Base-by-base conservation (phyloP, 148 eudicot genomes). In the Vaccinium macrocarpon region DNA sequence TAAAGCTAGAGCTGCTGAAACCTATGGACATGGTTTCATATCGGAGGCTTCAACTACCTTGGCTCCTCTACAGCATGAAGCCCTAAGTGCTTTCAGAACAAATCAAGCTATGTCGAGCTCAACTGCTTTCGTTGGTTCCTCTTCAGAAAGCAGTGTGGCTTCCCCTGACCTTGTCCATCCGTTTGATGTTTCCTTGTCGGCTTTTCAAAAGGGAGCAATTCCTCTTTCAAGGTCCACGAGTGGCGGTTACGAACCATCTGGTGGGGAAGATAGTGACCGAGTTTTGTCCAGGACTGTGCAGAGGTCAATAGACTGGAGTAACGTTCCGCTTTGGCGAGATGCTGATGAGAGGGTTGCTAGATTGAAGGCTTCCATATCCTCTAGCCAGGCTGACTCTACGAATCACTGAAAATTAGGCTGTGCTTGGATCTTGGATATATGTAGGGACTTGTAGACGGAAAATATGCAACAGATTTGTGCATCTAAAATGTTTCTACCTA, bases 181-280 rank as follows among this genome's bases (percentile, higher is more conserved):
- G 2, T 90, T 97, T 29, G 87, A 93, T 16, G 89, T 88, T 46
- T 91, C 99, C 5, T 88, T 92, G 5, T 84, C 88, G 76, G 84
- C 88, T 23, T 84, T 82, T 21, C 81, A 85, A 50, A 88, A 89
- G 11, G 98, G 87, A 16, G 62, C 88, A 14, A 70, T 89, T 27
- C 92, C 93, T 2, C 79, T 92, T 57, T 93, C 99, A 1, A 92
- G 99, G 86, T 95, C 97, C 11, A 93, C 95, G 42, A 97, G 99
- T 82, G 99, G 94, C 59, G 99, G 99, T 57, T 97, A 97, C 77
- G 99, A 97, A 59, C 97, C 98, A 18, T 97, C 99, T 18, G 99
- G 99, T 51, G 99, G 99, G 38, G 99, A 97, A 88, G 99, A 97
- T 75, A 97, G 99, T 86, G 99, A 97, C 75, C 93, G 92, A 49